Percentiles rank a stretch among this genome's conserved stretches.
Conservation (phyloP, 2,329 filamentous ascomycete species). For the Trichophyton equinum region DNA sequence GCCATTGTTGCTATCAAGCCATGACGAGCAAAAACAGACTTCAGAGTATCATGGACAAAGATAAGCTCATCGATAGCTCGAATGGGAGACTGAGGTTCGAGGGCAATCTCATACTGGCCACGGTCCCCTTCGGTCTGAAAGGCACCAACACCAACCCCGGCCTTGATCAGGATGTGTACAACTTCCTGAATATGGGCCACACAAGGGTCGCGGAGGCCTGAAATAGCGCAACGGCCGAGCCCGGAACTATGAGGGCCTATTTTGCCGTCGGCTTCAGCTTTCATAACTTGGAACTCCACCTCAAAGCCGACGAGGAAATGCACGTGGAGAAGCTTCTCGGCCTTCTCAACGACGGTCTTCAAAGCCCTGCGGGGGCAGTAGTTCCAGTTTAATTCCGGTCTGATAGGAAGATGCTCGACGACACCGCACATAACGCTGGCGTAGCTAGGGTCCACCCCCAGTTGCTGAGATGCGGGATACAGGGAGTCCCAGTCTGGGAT, state of each 20-base stretch:
- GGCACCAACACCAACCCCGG: constrained; percentile 9
- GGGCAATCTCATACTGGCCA: constrained; percentile 14
- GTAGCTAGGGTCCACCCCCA: not conserved
- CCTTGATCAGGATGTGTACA: not conserved
- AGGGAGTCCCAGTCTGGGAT: constrained; percentile 4
- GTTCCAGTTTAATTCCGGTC: not conserved
- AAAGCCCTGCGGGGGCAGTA: not conserved
- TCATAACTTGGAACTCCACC: constrained; percentile 2
- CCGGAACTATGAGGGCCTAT: not conserved
- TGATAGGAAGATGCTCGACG: not conserved
- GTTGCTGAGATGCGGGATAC: not conserved
- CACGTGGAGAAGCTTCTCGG: not conserved
- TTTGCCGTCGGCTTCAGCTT: not conserved
- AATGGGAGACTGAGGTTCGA: constrained; percentile 13
- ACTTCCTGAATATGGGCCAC: not conserved
- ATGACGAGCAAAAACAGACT: constrained; percentile 11
- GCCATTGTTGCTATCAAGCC: constrained; percentile 14
- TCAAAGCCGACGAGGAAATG: constrained; percentile 1
- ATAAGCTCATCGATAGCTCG: constrained; percentile 15
- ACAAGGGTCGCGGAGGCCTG: constrained; percentile 3
- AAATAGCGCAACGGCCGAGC: not conserved
- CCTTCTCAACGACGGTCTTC: not conserved
- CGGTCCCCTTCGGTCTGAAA: constrained; percentile 12
- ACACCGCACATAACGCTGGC: not conserved
- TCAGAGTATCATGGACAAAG: constrained; percentile 12